Evolutionary conservation across 352 stramenopile genomes (phyloP).

Genomic region (Pythium aphanidermatum): DNA sequence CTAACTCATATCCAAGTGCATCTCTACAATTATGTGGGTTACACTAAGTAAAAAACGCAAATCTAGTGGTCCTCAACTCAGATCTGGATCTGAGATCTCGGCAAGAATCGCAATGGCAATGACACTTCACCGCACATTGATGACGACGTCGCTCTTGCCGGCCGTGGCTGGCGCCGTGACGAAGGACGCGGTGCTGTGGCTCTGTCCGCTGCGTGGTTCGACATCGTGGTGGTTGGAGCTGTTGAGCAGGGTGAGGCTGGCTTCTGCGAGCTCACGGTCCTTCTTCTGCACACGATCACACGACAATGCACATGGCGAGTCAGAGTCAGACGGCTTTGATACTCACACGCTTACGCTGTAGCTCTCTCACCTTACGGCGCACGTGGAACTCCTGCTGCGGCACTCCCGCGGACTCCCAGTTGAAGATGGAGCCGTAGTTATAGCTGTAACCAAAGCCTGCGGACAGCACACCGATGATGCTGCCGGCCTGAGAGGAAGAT

Average conservation of each 20-base stretch:
- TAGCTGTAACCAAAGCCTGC: conserved; percentile 48
- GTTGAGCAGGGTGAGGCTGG: conserved; percentile 6
- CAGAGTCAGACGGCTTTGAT: conserved; percentile 11
- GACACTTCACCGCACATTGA: conserved; percentile 9
- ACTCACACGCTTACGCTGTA: conserved; percentile 1
- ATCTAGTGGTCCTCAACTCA: conserved; percentile 16
- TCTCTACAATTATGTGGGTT: conserved; percentile 13
- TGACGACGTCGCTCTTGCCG: conserved; percentile 7
- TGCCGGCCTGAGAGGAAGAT: conserved; percentile 22
- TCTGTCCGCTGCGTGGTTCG: background rate
- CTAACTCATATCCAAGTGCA: too few species aligned
- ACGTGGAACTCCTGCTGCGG: conserved; percentile 47
- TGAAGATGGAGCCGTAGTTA: conserved; percentile 69
- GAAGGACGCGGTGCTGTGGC: conserved; percentile 1
- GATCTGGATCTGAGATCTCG: background rate
- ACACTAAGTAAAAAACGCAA: too few species aligned
- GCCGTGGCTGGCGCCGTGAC: background rate
- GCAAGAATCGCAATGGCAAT: background rate
- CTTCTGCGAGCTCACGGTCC: conserved; percentile 18
- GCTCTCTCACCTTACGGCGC: conserved; percentile 31
- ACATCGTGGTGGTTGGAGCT: background rate
- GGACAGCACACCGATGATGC: conserved; percentile 38
- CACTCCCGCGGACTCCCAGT: conserved; percentile 47
- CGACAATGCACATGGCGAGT: conserved; percentile 5
- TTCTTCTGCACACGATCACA: conserved; percentile 18